phyloP scores from a whole-genome alignment of 768 basidiomycete genomes.

The Hericium rajendrae region DNA sequence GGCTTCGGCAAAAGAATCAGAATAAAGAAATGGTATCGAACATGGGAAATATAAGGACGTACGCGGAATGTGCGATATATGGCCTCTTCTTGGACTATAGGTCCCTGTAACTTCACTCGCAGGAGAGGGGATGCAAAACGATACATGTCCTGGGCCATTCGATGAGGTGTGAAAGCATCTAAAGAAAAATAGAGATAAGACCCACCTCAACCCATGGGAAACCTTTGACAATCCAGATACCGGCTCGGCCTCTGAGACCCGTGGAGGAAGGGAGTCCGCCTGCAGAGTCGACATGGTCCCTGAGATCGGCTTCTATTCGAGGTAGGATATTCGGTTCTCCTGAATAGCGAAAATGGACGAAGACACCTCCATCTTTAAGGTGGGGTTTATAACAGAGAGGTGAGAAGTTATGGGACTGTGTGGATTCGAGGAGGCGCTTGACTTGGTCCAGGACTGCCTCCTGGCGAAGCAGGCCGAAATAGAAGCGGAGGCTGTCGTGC shows the following conservation, averaged over 20 bases:
- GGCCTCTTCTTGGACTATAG: slow-evolving; percentile 72
- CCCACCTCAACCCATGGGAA: slow-evolving; percentile 73
- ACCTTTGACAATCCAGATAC: slow-evolving; percentile 68
- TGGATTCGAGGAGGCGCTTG: slow-evolving; percentile 36
- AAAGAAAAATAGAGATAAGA: not conserved
- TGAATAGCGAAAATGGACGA: slow-evolving; percentile 61
- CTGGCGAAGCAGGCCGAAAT: slow-evolving; percentile 50
- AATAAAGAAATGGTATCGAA: not conserved
- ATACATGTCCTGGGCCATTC: slow-evolving; percentile 61
- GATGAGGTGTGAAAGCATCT: not conserved
- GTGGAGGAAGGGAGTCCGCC: slow-evolving; percentile 60
- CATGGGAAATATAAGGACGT: slow-evolving; percentile 18
- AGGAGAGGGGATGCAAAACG: slow-evolving; percentile 68
- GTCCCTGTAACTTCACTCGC: slow-evolving; percentile 80
- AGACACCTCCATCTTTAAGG: slow-evolving; percentile 79
- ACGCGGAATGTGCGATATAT: slow-evolving; percentile 75
- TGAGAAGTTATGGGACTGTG: slow-evolving; percentile 43
- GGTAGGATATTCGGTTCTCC: slow-evolving; percentile 23
- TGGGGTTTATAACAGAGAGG: slow-evolving; percentile 57
- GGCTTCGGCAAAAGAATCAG: slow-evolving; percentile 35
- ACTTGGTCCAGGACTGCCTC: slow-evolving; percentile 47
- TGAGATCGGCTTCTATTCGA: slow-evolving; percentile 41
- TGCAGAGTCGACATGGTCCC: slow-evolving; percentile 31
- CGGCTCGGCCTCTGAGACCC: slow-evolving; percentile 36
- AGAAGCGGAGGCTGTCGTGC: slow-evolving; percentile 46